Evolutionary conservation across 2,329 filamentous ascomycete species (phyloP).

Genomic region (Cercospora beticola): DNA sequence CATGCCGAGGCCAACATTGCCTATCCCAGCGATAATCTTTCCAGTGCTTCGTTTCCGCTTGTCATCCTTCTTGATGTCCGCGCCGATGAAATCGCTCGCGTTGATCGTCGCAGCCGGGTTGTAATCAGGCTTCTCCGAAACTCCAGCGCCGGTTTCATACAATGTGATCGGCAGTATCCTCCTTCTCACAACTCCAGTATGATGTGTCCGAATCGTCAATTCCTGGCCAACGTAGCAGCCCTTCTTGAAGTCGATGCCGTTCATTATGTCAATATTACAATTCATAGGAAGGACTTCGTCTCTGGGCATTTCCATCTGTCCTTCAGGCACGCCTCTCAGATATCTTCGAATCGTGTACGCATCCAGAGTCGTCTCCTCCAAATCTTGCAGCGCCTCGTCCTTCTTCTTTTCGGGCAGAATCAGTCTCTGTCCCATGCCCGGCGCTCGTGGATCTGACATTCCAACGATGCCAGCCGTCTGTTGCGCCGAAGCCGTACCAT

Average conservation of each 20-base stretch:
- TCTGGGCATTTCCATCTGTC: conserved; percentile 71
- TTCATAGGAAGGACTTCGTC: conserved; percentile 80
- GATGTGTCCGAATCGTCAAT: conserved; percentile 90
- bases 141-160: conserved; percentile 54
- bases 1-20: conserved; percentile 82
- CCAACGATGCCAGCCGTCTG: conserved; percentile 37
- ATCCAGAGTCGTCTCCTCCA: conserved; percentile 41
- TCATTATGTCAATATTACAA: conserved; percentile 82
- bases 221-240: conserved; percentile 98
- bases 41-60: conserved; percentile 68
- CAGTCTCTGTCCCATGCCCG: conserved; percentile 39
- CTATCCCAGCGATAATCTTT: conserved; percentile 75
- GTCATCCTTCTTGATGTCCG: conserved; percentile 54
- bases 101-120: conserved; percentile 31
- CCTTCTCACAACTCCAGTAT: conserved; percentile 91
- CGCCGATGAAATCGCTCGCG: conserved; percentile 18
- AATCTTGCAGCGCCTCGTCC: conserved; percentile 35
- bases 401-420: conserved; percentile 36
- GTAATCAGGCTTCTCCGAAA: conserved; percentile 51
- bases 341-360: conserved; percentile 77
- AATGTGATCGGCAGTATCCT: conserved; percentile 78
- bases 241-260: conserved; percentile 87
- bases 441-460: conserved; percentile 42
- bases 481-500: conserved; percentile 20
- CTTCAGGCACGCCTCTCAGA: conserved; percentile 78